Evolutionary conservation across 345 rosid genomes (phyloP).

Genomic region (Citrus medica): DNA sequence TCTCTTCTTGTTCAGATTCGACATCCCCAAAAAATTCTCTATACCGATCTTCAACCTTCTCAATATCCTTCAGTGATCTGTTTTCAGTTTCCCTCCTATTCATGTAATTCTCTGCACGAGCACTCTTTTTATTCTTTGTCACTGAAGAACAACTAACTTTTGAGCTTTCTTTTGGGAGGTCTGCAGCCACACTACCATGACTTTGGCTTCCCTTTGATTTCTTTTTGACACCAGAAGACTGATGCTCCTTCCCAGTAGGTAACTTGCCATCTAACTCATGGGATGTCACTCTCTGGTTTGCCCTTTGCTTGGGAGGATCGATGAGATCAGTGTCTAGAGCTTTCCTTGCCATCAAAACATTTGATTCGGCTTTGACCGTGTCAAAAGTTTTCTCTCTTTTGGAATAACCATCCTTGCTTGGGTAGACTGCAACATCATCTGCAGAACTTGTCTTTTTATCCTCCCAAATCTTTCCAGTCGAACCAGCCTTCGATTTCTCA

Average conservation of each 20-base stretch:
- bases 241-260: conserved; percentile 44
- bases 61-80: conserved; percentile 42
- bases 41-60: conserved; percentile 54
- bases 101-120: conserved; percentile 23
- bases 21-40: conserved; percentile 79
- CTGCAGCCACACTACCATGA: conserved; percentile 28
- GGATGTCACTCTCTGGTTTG: conserved; percentile 34
- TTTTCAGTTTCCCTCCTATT: conserved; percentile 43
- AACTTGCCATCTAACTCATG: conserved; percentile 39
- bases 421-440: conserved; percentile 32
- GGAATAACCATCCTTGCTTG: conserved; percentile 41
- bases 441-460: conserved; percentile 42
- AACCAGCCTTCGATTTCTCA: conserved; percentile 46
- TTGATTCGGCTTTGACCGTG: conserved; percentile 34
- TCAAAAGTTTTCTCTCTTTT: conserved; percentile 42
- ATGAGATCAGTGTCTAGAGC: conserved; percentile 32
- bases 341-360: conserved; percentile 37
- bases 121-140: conserved; percentile 47
- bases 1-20: conserved; percentile 61
- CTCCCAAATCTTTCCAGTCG: conserved; percentile 47
- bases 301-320: conserved; percentile 42
- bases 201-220: conserved; percentile 47
- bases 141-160: conserved; percentile 36
- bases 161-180: conserved; percentile 38
- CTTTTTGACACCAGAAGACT: conserved; percentile 43